Evolutionary conservation across 495 filamentous ascomycete species (phyloP).

Genomic region (Neurospora terricola): DNA sequence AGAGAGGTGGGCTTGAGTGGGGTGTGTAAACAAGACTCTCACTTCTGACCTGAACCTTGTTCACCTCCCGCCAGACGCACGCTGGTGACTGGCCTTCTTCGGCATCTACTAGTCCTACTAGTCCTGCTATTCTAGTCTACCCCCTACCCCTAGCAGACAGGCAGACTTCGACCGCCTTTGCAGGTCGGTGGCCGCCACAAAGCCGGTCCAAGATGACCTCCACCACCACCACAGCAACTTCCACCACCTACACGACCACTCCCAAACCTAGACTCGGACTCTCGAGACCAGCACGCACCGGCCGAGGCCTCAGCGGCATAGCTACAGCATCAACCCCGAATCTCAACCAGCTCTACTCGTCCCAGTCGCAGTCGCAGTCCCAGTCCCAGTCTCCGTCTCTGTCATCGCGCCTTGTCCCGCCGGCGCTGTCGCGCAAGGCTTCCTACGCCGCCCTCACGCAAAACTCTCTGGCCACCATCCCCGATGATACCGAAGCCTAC

Average conservation of each 20-base stretch:
- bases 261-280: constrained; percentile 53
- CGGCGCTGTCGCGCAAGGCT: constrained; percentile 51
- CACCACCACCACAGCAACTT: constrained; percentile 14
- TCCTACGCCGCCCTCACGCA: constrained; percentile 56
- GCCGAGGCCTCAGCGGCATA: constrained; percentile 28
- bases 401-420: constrained; percentile 30
- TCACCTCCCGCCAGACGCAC: neutral
- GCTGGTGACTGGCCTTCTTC: neutral
- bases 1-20: neutral
- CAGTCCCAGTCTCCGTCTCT: constrained; percentile 9
- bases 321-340: constrained; percentile 52
- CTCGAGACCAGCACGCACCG: constrained; percentile 13
- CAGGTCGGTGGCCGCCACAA: constrained; percentile 5
- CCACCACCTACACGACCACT: constrained; percentile 57
- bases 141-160: neutral
- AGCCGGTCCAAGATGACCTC: constrained; percentile 20
- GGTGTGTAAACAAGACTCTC: neutral
- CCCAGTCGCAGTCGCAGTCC: constrained; percentile 17
- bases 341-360: constrained; percentile 37
- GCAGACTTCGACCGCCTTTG: neutral
- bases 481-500: constrained; percentile 53
- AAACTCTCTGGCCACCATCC: constrained; percentile 46
- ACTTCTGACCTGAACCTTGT: neutral
- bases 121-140: neutral
- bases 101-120: neutral